Evolutionary conservation across 1,284 basidiomycete species (phyloP), one percentile per base, ranked within the genome.

Genomic region (Anthracocystis panici-leucophaei): DNA sequence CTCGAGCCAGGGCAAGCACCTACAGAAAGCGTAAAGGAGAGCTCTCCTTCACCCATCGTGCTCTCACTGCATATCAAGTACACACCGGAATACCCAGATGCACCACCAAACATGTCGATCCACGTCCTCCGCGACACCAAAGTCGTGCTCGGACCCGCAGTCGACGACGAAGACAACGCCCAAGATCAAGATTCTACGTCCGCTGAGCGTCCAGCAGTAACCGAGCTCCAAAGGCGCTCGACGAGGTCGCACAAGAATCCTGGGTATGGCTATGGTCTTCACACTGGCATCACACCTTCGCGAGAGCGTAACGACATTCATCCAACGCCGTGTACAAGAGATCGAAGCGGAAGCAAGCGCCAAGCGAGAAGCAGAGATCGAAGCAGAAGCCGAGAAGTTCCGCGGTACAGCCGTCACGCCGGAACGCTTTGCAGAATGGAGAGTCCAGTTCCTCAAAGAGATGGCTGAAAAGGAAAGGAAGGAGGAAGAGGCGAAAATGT

Each of bases 261-360:
- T 94, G 25, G 95, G 95, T 41, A 96, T 97, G 92, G 94, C 96
- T 2, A 97, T 98, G 95, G 95, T 94, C 12, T 99, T 97, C 84
- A 94, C 95, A 0, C 88, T 99, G 7, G 92, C 94, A 5, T 92
- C 93, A 3, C 92, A 93, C 79, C 89, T 97, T 49, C 89, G 92
- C 70, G 95, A 97, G 84, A 88, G 90, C 53, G 87, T 97, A 14
- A 90, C 91, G 5, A 77, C 67, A n/a, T 73, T 83, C 44, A 70
- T 81, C 53, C 78, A 87, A 49, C 89, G 92, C 67, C 87, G 88
- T 33, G 90, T 90, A 65, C 88, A 86, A 57, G 88, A 88, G 68
- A 87, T 88, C 63, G 88, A 89, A 72, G 90, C 77, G 16, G 59
- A 29, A 20, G 80, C 77, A 8, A 76, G 94, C 84, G 91, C 89